Percentiles rank a stretch among this genome's conserved stretches.
Evolutionary conservation across 164 flowering plant species (phyloP).

Genomic region (Liquidambar formosana): DNA sequence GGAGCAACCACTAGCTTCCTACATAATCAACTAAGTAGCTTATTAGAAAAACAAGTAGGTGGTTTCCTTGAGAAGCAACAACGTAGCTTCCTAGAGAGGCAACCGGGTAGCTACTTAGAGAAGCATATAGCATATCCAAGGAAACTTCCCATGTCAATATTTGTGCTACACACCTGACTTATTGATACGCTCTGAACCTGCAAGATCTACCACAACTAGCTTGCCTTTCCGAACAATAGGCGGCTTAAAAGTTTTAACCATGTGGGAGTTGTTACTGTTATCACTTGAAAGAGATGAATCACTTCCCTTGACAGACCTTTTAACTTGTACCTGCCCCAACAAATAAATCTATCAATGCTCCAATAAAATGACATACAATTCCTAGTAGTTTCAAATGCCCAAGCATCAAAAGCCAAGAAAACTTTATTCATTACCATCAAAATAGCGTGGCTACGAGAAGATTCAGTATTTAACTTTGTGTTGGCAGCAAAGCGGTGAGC

Average conservation of each 20-base stretch:
- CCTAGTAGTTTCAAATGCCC: not conserved
- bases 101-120: too few relatives aligned
- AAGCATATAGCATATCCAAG: too few relatives aligned
- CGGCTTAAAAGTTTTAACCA: constrained; percentile 57
- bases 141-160: not conserved
- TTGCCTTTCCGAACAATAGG: constrained; percentile 82
- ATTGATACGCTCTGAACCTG: constrained; percentile 96
- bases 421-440: constrained; percentile 58
- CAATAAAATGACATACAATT: not conserved
- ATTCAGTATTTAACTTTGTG: constrained; percentile 92
- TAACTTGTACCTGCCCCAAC: constrained; percentile 67
- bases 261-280: constrained; percentile 47
- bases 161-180: constrained; percentile 70
- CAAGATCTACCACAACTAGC: constrained; percentile 94
- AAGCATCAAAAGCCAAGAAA: constrained; percentile 10
- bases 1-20: too few relatives aligned
- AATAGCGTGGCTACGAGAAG: constrained; percentile 97
- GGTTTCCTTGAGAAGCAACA: too few relatives aligned
- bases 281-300: constrained; percentile 51
- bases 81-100: too few relatives aligned
- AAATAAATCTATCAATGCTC: not conserved
- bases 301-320: constrained; percentile 64
- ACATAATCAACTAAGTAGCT: too few relatives aligned
- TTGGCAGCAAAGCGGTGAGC: constrained; percentile 95
- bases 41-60: too few relatives aligned